Evolutionary conservation across 2,329 filamentous ascomycete species (phyloP).

Genomic region (Alternaria postmessia): DNA sequence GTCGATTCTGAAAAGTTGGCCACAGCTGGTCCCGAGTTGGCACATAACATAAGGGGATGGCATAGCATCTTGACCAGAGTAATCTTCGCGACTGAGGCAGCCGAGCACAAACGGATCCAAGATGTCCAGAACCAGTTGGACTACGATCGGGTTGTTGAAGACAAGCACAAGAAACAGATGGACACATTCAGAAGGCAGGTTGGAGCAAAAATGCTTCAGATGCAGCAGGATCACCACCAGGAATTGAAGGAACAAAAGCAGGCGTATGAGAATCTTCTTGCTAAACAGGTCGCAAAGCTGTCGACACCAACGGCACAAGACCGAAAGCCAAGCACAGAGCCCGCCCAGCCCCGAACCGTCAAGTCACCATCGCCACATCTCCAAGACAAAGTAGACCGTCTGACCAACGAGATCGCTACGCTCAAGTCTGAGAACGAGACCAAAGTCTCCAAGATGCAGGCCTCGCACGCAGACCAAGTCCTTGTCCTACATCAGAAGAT

Average conservation of each 20-base stretch:
- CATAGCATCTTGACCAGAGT: conserved; percentile 1
- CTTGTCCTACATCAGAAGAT: not conserved
- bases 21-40: not conserved
- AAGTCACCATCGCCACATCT: not conserved
- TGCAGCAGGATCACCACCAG: conserved; percentile 1
- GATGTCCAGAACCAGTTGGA: conserved; percentile 5
- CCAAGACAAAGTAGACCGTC: not conserved
- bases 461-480: not conserved
- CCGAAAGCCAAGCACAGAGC: not conserved
- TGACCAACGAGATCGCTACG: not conserved
- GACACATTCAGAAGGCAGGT: not conserved
- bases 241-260: conserved; percentile 6
- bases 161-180: not conserved
- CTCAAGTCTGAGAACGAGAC: not conserved
- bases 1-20: not conserved
- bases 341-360: not conserved
- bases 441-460: not conserved
- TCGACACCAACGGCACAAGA: not conserved
- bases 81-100: not conserved
- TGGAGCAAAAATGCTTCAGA: conserved; percentile 5
- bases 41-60: not conserved
- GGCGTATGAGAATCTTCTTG: not conserved
- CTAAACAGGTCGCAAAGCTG: not conserved
- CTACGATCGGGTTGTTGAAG: conserved; percentile 3
- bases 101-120: conserved; percentile 3